Evolutionary conservation across 306 rosid species (phyloP).

Genomic region (Glycine tomentella): DNA sequence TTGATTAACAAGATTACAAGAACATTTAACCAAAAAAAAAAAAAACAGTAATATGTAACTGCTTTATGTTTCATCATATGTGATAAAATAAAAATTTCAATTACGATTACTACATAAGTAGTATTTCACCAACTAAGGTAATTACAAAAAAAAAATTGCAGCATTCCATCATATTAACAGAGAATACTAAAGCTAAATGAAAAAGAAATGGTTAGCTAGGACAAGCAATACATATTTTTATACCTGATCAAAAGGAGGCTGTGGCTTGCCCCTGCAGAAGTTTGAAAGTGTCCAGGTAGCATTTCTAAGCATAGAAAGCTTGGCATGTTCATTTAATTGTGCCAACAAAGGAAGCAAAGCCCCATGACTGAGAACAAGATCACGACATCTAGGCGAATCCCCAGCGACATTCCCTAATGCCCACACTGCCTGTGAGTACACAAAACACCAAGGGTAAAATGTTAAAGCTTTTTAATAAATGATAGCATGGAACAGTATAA

Average conservation of each 20-base stretch:
- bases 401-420: slow-evolving; percentile 98
- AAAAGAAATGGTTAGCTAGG: not conserved
- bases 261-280: slow-evolving; percentile 98
- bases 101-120: slow-evolving; percentile 4
- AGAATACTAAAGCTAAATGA: no score
- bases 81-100: slow-evolving; percentile 26
- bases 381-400: slow-evolving; percentile 94
- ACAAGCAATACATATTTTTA: slow-evolving; percentile 23
- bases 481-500: not conserved
- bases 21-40: not conserved
- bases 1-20: not conserved
- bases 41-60: not conserved
- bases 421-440: slow-evolving; percentile 78
- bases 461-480: slow-evolving; percentile 14
- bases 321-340: slow-evolving; percentile 89
- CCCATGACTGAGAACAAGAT: slow-evolving; percentile 86
- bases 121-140: not conserved
- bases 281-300: slow-evolving; percentile 98
- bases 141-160: not conserved
- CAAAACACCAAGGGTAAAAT: slow-evolving; percentile 24
- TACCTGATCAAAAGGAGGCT: slow-evolving; percentile 95
- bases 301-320: slow-evolving; percentile 95
- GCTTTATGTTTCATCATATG: not conserved
- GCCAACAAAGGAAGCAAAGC: slow-evolving; percentile 86
- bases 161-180: no score